phyloP scores from a whole-genome alignment of 1,284 basidiomycete genomes.

The Earliella scabrosa region DNA sequence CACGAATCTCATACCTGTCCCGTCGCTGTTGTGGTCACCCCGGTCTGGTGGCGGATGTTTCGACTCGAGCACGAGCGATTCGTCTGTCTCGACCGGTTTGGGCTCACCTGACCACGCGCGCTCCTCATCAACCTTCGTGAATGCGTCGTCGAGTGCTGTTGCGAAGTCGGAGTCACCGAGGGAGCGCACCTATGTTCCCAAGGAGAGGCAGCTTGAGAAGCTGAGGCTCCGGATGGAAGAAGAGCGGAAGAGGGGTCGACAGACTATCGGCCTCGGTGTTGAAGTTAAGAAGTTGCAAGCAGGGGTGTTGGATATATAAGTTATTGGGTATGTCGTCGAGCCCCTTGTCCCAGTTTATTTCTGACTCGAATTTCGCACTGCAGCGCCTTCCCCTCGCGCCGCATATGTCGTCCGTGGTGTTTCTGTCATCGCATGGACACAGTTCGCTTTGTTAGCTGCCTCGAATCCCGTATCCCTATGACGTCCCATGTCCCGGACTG shows the following conservation, averaged over 20 bases:
- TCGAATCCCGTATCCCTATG: conserved; percentile 19
- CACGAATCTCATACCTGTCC: conserved; percentile 60
- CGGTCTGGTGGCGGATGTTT: conserved; percentile 20
- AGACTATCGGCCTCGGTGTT: conserved; percentile 16
- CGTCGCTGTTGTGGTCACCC: conserved; percentile 52
- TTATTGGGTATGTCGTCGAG: conserved; percentile 22
- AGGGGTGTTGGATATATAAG: conserved; percentile 25
- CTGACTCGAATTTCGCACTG: background rate
- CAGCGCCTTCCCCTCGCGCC: conserved; percentile 16
- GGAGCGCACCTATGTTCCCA: conserved; percentile 54
- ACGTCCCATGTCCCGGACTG: conserved; percentile 10
- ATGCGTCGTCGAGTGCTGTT: conserved; percentile 15
- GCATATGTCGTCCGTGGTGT: conserved; percentile 18
- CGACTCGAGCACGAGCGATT: conserved; percentile 27
- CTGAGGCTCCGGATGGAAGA: conserved; percentile 55
- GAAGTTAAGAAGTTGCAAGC: conserved; percentile 16
- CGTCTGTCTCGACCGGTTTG: conserved; percentile 28
- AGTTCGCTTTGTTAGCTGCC: conserved; percentile 18
- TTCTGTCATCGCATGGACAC: conserved; percentile 17
- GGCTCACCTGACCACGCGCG: conserved; percentile 10
- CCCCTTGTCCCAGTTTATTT: background rate
- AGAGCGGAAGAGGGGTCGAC: conserved; percentile 34
- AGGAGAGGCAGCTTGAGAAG: conserved; percentile 65
- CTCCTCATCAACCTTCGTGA: conserved; percentile 25
- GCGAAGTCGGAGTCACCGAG: conserved; percentile 17